Evolutionary conservation across 352 stramenopile species (phyloP).

Genomic region (Phytopythium helicoides): DNA sequence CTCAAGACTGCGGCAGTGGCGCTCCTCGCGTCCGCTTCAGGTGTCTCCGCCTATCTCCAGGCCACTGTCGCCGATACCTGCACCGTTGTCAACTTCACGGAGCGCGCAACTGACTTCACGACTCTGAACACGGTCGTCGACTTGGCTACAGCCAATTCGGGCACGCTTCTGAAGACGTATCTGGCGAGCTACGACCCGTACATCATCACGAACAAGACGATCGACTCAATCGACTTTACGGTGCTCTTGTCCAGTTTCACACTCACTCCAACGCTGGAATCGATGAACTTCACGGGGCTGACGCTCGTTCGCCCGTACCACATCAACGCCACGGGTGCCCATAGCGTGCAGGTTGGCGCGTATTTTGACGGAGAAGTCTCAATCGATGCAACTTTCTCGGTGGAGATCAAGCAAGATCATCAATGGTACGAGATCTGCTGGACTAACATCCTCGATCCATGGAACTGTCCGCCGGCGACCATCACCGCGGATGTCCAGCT

Average conservation of each 20-base stretch:
- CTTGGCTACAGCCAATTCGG: slow-evolving; percentile 24
- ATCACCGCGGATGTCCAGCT: slow-evolving; percentile 27
- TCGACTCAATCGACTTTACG: slow-evolving; percentile 26
- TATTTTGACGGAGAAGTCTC: slow-evolving; percentile 26
- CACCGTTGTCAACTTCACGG: slow-evolving; percentile 37
- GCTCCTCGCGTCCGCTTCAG: slow-evolving; percentile 3
- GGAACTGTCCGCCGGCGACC: slow-evolving; percentile 18
- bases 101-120: slow-evolving; percentile 37
- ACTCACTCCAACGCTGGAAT: slow-evolving; percentile 28
- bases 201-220: slow-evolving; percentile 21
- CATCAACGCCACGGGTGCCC: slow-evolving; percentile 28
- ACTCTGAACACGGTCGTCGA: slow-evolving; percentile 48
- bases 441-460: slow-evolving; percentile 30
- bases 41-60: slow-evolving; percentile 1
- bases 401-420: slow-evolving; percentile 29
- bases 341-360: slow-evolving; percentile 19
- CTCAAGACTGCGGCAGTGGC: slow-evolving; percentile 1
- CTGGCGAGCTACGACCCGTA: slow-evolving; percentile 20
- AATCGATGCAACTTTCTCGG: slow-evolving; percentile 14
- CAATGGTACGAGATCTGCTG: slow-evolving; percentile 44
- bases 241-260: slow-evolving; percentile 25
- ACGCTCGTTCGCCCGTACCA: slow-evolving; percentile 11
- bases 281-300: slow-evolving; percentile 21
- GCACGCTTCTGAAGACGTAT: slow-evolving; percentile 23
- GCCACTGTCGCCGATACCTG: slow-evolving; percentile 26